These are phyloP conservation scores for Porphyrellus cyaneotinctus DNA, from an alignment of 768 basidiomycete genomes.

Conservation along the genomic window DNA sequence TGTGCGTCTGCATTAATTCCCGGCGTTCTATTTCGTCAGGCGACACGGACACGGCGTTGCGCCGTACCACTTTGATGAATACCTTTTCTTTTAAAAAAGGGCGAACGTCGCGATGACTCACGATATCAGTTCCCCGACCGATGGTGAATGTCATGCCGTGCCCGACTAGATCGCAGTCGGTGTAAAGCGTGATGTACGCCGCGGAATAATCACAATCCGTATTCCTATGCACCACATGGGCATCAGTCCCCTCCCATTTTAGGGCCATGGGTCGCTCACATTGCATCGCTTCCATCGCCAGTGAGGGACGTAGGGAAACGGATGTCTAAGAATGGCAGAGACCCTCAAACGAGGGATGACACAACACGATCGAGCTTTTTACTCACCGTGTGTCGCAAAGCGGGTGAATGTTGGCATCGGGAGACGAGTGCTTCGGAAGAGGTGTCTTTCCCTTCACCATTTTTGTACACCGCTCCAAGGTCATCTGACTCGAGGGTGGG, in stretches of 20 bases:
- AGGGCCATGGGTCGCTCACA: slow-evolving; percentile 50
- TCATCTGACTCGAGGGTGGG: too few species aligned
- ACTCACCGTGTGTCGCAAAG: slow-evolving; percentile 53
- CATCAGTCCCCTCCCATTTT: neutral
- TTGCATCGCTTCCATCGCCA: slow-evolving; percentile 90
- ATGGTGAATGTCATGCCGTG: slow-evolving; percentile 93
- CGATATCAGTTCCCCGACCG: slow-evolving; percentile 90
- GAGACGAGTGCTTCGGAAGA: neutral
- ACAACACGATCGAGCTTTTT: neutral
- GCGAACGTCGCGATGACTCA: slow-evolving; percentile 26
- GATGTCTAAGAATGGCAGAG: slow-evolving; percentile 48
- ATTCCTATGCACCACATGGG: slow-evolving; percentile 52
- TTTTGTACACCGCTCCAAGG: too few species aligned
- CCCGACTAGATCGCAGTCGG: slow-evolving; percentile 60
- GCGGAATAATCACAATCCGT: slow-evolving; percentile 93
- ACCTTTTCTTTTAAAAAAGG: neutral
- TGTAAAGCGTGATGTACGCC: slow-evolving; percentile 77
- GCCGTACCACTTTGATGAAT: too few species aligned
- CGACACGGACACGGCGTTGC: too few species aligned
- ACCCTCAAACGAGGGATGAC: neutral
- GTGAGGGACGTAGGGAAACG: slow-evolving; percentile 89
- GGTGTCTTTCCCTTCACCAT: too few species aligned
- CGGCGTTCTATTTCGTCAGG: neutral
- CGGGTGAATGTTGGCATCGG: slow-evolving; percentile 41
- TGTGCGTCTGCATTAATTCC: neutral